phyloP scores from a whole-genome alignment of 345 rosid species.

The Euphorbia peplus region DNA sequence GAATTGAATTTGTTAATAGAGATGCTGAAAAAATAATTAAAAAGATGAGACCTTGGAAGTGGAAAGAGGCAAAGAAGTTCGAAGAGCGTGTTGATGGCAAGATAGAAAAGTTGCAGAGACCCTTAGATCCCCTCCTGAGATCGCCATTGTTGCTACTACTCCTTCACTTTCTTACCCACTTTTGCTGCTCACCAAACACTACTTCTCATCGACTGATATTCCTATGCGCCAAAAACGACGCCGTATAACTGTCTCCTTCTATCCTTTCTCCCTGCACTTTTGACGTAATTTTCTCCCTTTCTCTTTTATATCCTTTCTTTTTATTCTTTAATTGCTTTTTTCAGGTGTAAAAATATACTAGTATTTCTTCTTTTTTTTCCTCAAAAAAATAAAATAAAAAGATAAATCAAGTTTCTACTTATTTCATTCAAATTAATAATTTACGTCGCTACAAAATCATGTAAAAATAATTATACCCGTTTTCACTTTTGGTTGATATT shows the following conservation, averaged over 20 bases:
- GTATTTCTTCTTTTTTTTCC: no score
- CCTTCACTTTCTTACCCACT: not conserved
- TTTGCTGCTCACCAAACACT: not conserved
- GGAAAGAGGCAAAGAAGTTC: constrained; percentile 45
- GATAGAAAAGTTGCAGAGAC: constrained; percentile 61
- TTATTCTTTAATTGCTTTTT: no score
- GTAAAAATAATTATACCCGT: no score
- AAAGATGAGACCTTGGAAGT: constrained; percentile 45
- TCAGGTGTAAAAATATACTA: no score
- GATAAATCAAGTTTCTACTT: no score
- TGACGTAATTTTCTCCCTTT: not conserved
- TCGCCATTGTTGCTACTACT: constrained; percentile 13
- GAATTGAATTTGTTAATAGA: constrained; percentile 3
- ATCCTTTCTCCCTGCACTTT: not conserved
- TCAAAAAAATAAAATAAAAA: no score
- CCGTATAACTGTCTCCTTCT: not conserved
- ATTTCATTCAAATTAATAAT: no score
- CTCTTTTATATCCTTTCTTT: no score
- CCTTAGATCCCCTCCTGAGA: constrained; percentile 61
- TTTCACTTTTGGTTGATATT: no score
- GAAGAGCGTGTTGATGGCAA: constrained; percentile 42
- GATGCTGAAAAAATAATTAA: not conserved
- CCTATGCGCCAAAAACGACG: not conserved
- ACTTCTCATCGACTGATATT: not conserved
- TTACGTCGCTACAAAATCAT: no score